A percentile compares a stretch with the other conserved stretches of the same genome.
These are phyloP conservation scores for Aspergillaceae sp. DNA, from an alignment of 2,329 filamentous ascomycete species.

Conservation along the genomic window DNA sequence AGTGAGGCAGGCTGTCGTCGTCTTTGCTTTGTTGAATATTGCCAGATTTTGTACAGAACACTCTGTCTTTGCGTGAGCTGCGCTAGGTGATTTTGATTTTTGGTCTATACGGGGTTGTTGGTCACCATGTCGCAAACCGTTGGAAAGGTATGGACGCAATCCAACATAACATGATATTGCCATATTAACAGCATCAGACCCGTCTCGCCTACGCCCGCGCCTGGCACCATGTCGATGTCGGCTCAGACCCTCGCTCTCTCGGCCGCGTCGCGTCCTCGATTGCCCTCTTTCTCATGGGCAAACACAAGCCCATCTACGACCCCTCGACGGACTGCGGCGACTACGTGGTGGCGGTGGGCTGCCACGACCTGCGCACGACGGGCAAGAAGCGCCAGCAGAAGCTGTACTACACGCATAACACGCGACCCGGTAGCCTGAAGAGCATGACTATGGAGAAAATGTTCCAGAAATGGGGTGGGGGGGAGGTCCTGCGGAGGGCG, in stretches of 20 bases:
- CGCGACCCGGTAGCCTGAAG: constrained; percentile 76
- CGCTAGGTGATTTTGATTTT: background rate
- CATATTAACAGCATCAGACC: constrained; percentile 50
- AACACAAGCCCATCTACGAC: constrained; percentile 97
- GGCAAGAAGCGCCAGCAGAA: constrained; percentile 92
- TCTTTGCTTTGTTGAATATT: too few relatives aligned
- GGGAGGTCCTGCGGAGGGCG: constrained; percentile 81
- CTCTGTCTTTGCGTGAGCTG: too few relatives aligned
- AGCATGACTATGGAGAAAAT: constrained; percentile 89
- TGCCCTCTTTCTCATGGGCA: constrained; percentile 86
- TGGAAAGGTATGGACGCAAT: constrained; percentile 30
- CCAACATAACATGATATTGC: background rate
- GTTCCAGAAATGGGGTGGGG: constrained; percentile 88
- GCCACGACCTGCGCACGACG: constrained; percentile 75
- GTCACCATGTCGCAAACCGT: constrained; percentile 37
- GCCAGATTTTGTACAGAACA: too few relatives aligned
- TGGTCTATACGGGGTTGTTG: background rate
- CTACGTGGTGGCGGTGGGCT: constrained; percentile 92
- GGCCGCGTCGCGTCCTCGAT: constrained; percentile 84
- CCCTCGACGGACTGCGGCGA: constrained; percentile 97
- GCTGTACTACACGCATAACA: constrained; percentile 91
- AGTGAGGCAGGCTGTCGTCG: too few relatives aligned
- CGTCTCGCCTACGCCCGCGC: constrained; percentile 90
- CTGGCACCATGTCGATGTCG: constrained; percentile 84
- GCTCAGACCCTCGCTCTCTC: constrained; percentile 64